A percentile compares a stretch with the other conserved stretches of the same genome.
Conservation (phyloP, 1,139 yeast species). For the Taiozyma sp. region DNA sequence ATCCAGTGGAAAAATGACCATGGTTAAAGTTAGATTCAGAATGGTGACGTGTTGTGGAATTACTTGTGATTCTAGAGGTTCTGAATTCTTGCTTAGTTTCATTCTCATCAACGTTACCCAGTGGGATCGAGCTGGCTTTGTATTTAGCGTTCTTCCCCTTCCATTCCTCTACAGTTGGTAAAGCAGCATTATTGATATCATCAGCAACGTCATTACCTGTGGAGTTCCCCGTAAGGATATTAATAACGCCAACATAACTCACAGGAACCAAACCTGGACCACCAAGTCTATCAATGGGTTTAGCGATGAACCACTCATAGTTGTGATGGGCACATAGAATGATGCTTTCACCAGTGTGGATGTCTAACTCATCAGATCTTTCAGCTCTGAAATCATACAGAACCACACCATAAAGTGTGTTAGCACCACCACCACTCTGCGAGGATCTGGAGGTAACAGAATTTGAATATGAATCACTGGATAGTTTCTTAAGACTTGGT, state of each 20-base stretch:
- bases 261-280: conserved; percentile 98
- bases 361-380: conserved; percentile 81
- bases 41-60: conserved; percentile 5
- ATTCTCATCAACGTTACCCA: conserved; percentile 36
- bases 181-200: conserved; percentile 57
- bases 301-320: conserved; percentile 98
- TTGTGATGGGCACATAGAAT: conserved; percentile 95
- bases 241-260: conserved; percentile 81
- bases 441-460: conserved; percentile 13
- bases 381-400: conserved; percentile 87
- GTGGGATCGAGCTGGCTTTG: conserved; percentile 84
- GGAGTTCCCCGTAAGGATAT: conserved; percentile 59
- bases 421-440: conserved; percentile 10
- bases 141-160: conserved; percentile 86
- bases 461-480: conserved; percentile 14
- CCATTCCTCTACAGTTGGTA: conserved; percentile 97
- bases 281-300: conserved; percentile 90
- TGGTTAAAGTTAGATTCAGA: conserved; percentile 1
- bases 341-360: conserved; percentile 81
- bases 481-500: conserved; percentile 14
- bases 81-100: conserved; percentile 2
- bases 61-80: conserved; percentile 4
- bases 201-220: conserved; percentile 42
- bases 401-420: conserved; percentile 58
- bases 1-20: conserved; percentile 1